A percentile compares a stretch with the other conserved stretches of the same genome.
Evolutionary conservation across 805 yeast genomes (phyloP).

Genomic region (Metschnikowia arizonensis): DNA sequence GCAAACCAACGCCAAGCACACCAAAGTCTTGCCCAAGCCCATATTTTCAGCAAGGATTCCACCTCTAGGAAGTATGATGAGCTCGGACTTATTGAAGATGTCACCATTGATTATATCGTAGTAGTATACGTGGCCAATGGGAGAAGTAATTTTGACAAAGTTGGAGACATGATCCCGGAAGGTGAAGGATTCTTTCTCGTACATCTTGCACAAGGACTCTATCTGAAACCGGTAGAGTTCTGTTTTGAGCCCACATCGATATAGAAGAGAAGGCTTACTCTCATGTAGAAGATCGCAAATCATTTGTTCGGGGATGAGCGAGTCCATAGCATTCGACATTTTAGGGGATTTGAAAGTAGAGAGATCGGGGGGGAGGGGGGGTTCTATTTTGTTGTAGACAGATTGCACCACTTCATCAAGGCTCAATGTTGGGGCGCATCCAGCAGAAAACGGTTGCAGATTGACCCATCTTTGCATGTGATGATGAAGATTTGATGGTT

Average conservation of each 20-base stretch:
- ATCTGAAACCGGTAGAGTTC: constrained; percentile 54
- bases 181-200: constrained; percentile 44
- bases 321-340: not conserved
- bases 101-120: constrained; percentile 32
- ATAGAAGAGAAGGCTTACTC: not conserved
- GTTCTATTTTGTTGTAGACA: constrained; percentile 8
- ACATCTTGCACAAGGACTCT: constrained; percentile 59
- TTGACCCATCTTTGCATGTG: constrained; percentile 12
- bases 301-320: constrained; percentile 14
- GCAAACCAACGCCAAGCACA: constrained; percentile 54
- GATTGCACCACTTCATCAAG: constrained; percentile 13
- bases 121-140: constrained; percentile 24
- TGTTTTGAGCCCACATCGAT: constrained; percentile 44
- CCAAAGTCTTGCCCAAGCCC: constrained; percentile 65
- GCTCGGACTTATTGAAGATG: constrained; percentile 36
- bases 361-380: constrained; percentile 18
- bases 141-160: constrained; percentile 24
- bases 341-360: not conserved
- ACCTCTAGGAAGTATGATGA: constrained; percentile 49
- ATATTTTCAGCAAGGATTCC: constrained; percentile 65
- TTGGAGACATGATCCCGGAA: constrained; percentile 33
- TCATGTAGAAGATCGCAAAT: constrained; percentile 9
- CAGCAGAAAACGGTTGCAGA: constrained; percentile 2
- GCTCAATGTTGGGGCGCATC: constrained; percentile 18
- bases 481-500: constrained; percentile 5